Conservation (phyloP, 1,284 basidiomycete genomes). For the Apiotrichum akiyoshidainum region DNA sequence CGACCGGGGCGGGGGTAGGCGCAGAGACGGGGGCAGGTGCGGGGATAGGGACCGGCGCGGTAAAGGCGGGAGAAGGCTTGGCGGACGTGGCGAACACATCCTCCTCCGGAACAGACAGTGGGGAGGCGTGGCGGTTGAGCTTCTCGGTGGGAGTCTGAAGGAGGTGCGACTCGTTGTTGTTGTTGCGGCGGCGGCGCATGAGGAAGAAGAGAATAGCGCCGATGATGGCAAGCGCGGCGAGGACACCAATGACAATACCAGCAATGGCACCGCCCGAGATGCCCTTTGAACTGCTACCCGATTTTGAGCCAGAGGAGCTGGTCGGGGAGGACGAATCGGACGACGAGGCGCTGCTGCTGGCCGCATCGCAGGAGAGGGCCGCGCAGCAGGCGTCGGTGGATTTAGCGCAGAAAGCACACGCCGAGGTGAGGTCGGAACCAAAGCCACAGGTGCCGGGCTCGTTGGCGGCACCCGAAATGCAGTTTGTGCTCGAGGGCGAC, state of each 20-base stretch:
- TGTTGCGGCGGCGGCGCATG: constrained; percentile 23
- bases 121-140: constrained; percentile 6
- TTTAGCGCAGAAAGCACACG: constrained; percentile 48
- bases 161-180: background rate
- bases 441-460: constrained; percentile 53
- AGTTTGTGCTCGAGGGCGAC: constrained; percentile 41
- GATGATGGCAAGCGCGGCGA: constrained; percentile 38
- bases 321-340: constrained; percentile 23
- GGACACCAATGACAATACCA: background rate
- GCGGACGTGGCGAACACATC: background rate
- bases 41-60: no score
- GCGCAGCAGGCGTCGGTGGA: constrained; percentile 36
- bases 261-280: constrained; percentile 42
- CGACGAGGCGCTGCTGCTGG: constrained; percentile 21
- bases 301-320: constrained; percentile 11
- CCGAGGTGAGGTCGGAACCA: constrained; percentile 42
- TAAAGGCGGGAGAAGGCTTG: no score
- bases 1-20: background rate
- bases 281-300: constrained; percentile 5
- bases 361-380: background rate
- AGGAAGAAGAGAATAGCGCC: constrained; percentile 32
- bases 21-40: no score
- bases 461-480: constrained; percentile 48
- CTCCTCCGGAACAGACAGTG: background rate
- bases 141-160: constrained; percentile 1